Evolutionary conservation across 768 basidiomycete species (phyloP).

Genomic region (Pholiota conissans): DNA sequence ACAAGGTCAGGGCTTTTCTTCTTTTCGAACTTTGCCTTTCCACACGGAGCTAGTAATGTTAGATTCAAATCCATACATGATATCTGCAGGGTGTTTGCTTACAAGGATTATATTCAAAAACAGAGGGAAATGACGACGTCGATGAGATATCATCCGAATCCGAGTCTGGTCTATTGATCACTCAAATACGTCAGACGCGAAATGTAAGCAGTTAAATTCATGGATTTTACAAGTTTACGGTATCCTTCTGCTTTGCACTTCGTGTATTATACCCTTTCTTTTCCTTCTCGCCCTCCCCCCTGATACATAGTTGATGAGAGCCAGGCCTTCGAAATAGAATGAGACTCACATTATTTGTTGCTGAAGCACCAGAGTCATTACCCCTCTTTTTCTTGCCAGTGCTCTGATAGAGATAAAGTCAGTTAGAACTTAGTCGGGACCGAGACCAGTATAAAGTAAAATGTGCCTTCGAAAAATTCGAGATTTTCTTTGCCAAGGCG

Average conservation of each 20-base stretch:
- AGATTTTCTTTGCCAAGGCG: neutral
- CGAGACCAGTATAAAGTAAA: neutral
- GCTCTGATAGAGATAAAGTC: neutral
- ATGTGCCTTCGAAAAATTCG: neutral
- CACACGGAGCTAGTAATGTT: neutral
- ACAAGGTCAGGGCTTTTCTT: neutral
- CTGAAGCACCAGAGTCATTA: too few species aligned
- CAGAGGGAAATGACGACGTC: too few species aligned
- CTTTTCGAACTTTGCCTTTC: conserved; percentile 1
- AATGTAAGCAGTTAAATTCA: neutral
- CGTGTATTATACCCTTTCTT: conserved; percentile 4
- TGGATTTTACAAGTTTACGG: neutral
- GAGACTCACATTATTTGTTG: too few species aligned
- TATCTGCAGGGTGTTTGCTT: neutral
- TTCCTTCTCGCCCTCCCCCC: too few species aligned
- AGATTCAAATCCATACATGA: neutral
- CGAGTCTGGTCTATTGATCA: neutral
- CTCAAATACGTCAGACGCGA: neutral
- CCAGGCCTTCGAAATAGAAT: too few species aligned
- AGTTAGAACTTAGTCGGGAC: too few species aligned
- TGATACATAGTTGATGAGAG: too few species aligned
- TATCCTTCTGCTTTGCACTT: neutral
- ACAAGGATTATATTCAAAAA: conserved; percentile 1
- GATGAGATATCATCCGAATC: neutral
- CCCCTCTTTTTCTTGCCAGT: neutral